phyloP scores from a whole-genome alignment of 2,329 filamentous ascomycete species.

The Pseudonectria buxi region DNA sequence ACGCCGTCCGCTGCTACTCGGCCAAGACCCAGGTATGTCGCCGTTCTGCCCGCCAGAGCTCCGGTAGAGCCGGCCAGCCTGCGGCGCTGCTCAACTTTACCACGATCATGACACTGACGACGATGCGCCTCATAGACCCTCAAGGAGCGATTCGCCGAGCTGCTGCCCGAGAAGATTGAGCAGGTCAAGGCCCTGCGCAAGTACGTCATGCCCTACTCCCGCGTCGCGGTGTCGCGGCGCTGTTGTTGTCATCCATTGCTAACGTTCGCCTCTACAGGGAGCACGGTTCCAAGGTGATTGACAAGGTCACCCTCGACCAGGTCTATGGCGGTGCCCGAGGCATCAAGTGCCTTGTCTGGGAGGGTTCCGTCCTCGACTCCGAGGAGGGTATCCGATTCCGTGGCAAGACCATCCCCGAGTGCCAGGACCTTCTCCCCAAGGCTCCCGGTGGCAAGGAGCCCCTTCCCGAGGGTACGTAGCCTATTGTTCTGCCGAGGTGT shows the following conservation, averaged over 20 bases:
- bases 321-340: constrained; percentile 98
- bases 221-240: constrained; percentile 6
- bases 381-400: constrained; percentile 99
- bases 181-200: constrained; percentile 98
- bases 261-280: constrained; percentile 52
- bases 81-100: no score
- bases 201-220: constrained; percentile 45
- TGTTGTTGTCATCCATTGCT: constrained; percentile 5
- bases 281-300: constrained; percentile 88
- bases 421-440: constrained; percentile 95
- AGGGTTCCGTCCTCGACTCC: constrained; percentile 94
- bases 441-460: constrained; percentile 95
- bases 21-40: constrained; percentile 75
- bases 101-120: constrained; percentile 6
- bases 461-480: constrained; percentile 72
- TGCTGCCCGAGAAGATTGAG: constrained; percentile 93
- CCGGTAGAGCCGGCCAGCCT: not conserved
- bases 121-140: constrained; percentile 57
- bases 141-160: constrained; percentile 97
- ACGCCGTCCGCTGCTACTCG: constrained; percentile 83
- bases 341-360: constrained; percentile 98
- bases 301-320: constrained; percentile 98
- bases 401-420: constrained; percentile 98
- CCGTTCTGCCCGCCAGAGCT: constrained; percentile 6
- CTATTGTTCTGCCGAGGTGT: no score